A percentile compares a stretch with the other conserved stretches of the same genome.
phyloP scores from a whole-genome alignment of 192 early-diverging fungal genomes.

The Endogone sp. region DNA sequence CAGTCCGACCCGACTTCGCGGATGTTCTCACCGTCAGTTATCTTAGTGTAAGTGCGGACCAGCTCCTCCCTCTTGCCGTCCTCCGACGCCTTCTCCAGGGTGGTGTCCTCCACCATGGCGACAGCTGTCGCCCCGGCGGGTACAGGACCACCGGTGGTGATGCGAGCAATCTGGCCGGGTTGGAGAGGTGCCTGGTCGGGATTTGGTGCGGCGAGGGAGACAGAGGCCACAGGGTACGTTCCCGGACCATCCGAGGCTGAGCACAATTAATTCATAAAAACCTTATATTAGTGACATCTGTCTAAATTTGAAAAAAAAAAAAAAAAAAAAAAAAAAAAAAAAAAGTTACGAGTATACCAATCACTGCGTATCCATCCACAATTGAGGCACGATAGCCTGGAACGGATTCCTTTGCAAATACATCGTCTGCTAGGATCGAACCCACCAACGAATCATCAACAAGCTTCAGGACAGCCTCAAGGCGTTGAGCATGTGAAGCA shows the following conservation, averaged over 20 bases:
- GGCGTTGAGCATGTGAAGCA: slow-evolving; percentile 22
- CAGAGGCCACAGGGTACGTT: slow-evolving; percentile 59
- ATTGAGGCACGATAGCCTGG: slow-evolving; percentile 86
- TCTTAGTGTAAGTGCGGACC: slow-evolving; percentile 41
- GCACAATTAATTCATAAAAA: not conserved
- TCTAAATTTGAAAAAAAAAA: too few relatives aligned
- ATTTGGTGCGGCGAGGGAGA: slow-evolving; percentile 51
- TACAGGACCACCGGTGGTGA: slow-evolving; percentile 87
- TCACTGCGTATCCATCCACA: slow-evolving; percentile 93
- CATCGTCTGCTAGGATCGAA: slow-evolving; percentile 72
- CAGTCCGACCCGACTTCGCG: slow-evolving; percentile 80
- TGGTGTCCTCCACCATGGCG: slow-evolving; percentile 96
- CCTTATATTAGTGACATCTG: not conserved
- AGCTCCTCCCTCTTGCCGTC: slow-evolving; percentile 57
- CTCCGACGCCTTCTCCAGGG: slow-evolving; percentile 48
- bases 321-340: not conserved
- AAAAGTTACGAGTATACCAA: slow-evolving; percentile 39
- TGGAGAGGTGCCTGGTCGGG: slow-evolving; percentile 25
- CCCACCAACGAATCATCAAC: slow-evolving; percentile 54
- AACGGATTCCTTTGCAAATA: slow-evolving; percentile 66
- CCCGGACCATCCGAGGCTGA: slow-evolving; percentile 77
- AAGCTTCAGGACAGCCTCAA: slow-evolving; percentile 27
- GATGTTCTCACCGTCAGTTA: slow-evolving; percentile 61
- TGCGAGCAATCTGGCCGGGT: slow-evolving; percentile 63
- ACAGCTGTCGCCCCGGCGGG: slow-evolving; percentile 83